Conservation (phyloP, 306 rosid species). For the Sphenostylis stenocarpa region DNA sequence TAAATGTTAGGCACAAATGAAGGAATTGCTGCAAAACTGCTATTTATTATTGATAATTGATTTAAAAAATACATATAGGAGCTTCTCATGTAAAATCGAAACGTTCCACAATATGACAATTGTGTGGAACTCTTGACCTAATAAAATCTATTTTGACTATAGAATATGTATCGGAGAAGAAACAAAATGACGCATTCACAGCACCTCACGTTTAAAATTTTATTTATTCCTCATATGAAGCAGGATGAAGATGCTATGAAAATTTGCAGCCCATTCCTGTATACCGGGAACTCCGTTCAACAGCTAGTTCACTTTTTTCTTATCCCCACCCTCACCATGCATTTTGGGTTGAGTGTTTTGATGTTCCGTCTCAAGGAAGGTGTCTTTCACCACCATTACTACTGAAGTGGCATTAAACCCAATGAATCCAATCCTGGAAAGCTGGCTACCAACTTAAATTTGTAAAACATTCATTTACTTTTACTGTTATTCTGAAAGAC, state of each 20-base stretch:
- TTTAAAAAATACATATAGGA: slow-evolving; percentile 49
- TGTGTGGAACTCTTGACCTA: slow-evolving; percentile 57
- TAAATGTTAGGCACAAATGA: slow-evolving; percentile 6
- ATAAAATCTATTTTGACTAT: slow-evolving; percentile 45
- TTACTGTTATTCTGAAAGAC: slow-evolving; percentile 43
- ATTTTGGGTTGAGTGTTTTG: neutral
- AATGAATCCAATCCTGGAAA: slow-evolving; percentile 31
- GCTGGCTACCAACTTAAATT: slow-evolving; percentile 25
- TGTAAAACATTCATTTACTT: slow-evolving; percentile 38
- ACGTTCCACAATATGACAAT: slow-evolving; percentile 47
- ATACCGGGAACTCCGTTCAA: slow-evolving; percentile 8
- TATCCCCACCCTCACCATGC: slow-evolving; percentile 2
- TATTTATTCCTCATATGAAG: slow-evolving; percentile 13
- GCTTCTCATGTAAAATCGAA: slow-evolving; percentile 47
- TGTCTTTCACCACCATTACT: slow-evolving; percentile 1
- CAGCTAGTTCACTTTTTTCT: slow-evolving; percentile 1
- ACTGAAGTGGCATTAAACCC: slow-evolving; percentile 32
- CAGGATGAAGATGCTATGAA: slow-evolving; percentile 24
- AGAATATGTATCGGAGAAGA: slow-evolving; percentile 38
- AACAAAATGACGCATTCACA: slow-evolving; percentile 32
- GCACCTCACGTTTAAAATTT: slow-evolving; percentile 29
- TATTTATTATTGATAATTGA: slow-evolving; percentile 48
- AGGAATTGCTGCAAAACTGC: slow-evolving; percentile 43
- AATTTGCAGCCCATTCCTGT: slow-evolving; percentile 30
- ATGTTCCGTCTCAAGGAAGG: slow-evolving; percentile 26